A percentile compares a stretch with the other conserved stretches of the same genome.
Conservation (phyloP, 176 grass and related monocot genomes). For the Thinopyrum elongatum region DNA sequence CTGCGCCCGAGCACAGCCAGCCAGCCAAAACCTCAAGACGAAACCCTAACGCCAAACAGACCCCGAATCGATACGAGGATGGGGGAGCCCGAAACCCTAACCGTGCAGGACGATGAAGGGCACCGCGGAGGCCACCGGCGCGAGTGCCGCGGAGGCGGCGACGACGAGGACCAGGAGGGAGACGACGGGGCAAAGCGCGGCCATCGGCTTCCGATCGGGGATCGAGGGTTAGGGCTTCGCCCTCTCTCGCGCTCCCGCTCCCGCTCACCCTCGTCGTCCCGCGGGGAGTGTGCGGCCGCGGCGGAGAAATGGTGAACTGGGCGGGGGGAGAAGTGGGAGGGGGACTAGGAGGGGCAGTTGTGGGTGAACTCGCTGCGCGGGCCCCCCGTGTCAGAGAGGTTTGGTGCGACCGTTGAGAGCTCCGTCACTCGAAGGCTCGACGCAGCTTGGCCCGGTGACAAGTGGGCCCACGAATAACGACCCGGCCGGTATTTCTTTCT, state of each 20-base stretch:
- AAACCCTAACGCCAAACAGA: background rate
- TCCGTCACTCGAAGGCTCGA: background rate
- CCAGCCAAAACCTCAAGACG: background rate
- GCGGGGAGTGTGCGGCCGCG: slow-evolving; percentile 5
- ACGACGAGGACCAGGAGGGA: background rate
- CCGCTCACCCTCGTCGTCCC: background rate
- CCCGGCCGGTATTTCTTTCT: background rate
- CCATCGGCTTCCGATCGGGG: background rate
- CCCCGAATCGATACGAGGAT: background rate
- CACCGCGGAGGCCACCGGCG: slow-evolving; percentile 31
- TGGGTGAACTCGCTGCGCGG: background rate
- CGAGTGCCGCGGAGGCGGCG: background rate
- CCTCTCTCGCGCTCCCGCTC: background rate
- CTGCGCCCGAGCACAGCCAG: slow-evolving; percentile 28
- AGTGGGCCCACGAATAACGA: background rate
- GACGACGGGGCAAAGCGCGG: background rate
- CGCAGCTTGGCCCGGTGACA: background rate
- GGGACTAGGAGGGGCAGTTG: background rate
- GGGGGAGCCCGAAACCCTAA: slow-evolving; percentile 6
- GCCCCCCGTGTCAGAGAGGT: background rate
- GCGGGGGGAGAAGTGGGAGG: background rate
- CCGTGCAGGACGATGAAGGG: slow-evolving; percentile 82
- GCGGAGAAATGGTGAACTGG: slow-evolving; percentile 1
- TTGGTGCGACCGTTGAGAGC: background rate
- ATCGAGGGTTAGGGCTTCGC: background rate